Evolutionary conservation across 345 rosid genomes (phyloP), one percentile per base, ranked within the genome.

Genomic region (Eutrema japonicum): DNA sequence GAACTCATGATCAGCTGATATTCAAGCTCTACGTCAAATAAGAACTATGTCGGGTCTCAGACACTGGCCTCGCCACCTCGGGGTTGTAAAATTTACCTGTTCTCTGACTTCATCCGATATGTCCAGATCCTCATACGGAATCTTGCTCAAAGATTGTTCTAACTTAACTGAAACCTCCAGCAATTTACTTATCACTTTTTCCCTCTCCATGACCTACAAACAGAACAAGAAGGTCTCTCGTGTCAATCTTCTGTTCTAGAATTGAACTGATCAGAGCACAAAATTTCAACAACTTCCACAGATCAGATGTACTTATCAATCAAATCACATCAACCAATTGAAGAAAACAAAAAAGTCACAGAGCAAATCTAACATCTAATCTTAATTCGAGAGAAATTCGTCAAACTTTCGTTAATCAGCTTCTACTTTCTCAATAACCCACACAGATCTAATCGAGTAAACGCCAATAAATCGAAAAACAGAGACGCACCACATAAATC

Each of bases 51-150:
- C 8, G 18, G 11, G 18, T 40, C 18, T 70, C 10, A 8, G 2
- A 45, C 46, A 56, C 56, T 46, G 11, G 29, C 26, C 36, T 29
- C 8, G 8, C 6, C 0, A 5, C 12, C 47, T 30, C 5, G 7
- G 43, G 16, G 27, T 48, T 50, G 2, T 22, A 51, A 12, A 54
- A 32, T 64, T 12, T 77, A 95, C 99, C 96, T 90, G 99, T 70
- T 95, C 99, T 72, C 89, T 95, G 64, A 95, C 97, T 90, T 95
- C 99, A 79, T 92, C 97, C 3, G 97, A 90, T 69, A 95, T 92
- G 65, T 90, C 97, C 12, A 95, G 92, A 61, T 78, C 82, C 64
- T 90, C 90, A 68, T 41, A 83, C 22, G 96, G 76, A 76, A 92
- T 84, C 79, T 78, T 79, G 76, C 89, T 83, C 68, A 95, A 80